Percentiles rank a stretch among this genome's conserved stretches.
These are phyloP conservation scores for Ophiostoma fasciatum DNA, from an alignment of 2,329 filamentous ascomycete species.

Conservation along the genomic window DNA sequence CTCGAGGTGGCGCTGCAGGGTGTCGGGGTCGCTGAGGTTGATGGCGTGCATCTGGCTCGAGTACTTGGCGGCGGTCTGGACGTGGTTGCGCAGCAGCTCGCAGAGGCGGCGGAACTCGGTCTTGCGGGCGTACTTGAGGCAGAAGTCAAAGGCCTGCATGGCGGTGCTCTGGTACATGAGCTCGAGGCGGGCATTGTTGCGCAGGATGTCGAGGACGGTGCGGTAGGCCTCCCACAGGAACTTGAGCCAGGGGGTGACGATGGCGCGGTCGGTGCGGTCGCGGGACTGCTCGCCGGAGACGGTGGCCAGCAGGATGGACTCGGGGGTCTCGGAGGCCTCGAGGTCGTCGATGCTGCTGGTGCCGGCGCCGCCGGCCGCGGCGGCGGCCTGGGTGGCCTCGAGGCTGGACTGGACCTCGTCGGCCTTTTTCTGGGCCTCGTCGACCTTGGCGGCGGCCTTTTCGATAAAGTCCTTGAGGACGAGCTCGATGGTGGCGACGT, in stretches of 20 bases:
- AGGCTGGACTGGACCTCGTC: slow-evolving; percentile 84
- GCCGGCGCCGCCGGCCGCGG: slow-evolving; percentile 42
- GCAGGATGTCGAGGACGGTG: slow-evolving; percentile 93
- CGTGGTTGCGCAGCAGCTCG: slow-evolving; percentile 94
- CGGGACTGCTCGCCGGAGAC: slow-evolving; percentile 96
- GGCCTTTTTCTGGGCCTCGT: slow-evolving; percentile 86
- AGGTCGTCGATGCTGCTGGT: slow-evolving; percentile 79
- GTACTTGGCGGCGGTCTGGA: slow-evolving; percentile 98
- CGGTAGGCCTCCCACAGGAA: slow-evolving; percentile 99
- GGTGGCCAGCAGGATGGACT: slow-evolving; percentile 93
- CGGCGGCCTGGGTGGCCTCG: slow-evolving; percentile 47
- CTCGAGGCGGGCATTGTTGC: slow-evolving; percentile 96
- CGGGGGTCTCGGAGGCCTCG: slow-evolving; percentile 91
- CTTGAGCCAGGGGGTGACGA: slow-evolving; percentile 98
- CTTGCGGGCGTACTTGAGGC: slow-evolving; percentile 94
- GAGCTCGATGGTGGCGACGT: slow-evolving; percentile 93
- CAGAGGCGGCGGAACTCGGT: slow-evolving; percentile 98
- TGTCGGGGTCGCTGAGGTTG: slow-evolving; percentile 95
- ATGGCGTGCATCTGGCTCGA: slow-evolving; percentile 98
- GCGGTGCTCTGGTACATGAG: slow-evolving; percentile 97
- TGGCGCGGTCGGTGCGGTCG: slow-evolving; percentile 92
- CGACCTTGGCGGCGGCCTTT: slow-evolving; percentile 89
- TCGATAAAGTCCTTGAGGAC: slow-evolving; percentile 98
- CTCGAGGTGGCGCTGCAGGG: slow-evolving; percentile 90
- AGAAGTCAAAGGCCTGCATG: slow-evolving; percentile 97